These are phyloP conservation scores for Phytophthora europaea DNA, from an alignment of 352 stramenopile genomes.

Conservation along the genomic window DNA sequence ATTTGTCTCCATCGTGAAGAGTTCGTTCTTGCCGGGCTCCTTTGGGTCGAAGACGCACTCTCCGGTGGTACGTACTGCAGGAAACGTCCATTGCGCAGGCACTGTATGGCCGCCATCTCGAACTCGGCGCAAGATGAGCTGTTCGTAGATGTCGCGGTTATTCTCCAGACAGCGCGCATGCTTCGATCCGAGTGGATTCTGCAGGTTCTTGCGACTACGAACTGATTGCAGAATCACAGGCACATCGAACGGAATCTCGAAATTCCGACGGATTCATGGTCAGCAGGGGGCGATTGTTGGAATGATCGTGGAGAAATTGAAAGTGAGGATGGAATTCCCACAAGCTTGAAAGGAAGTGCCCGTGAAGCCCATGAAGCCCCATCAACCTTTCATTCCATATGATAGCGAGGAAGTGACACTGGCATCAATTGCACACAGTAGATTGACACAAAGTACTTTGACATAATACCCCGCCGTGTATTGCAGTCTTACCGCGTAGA, in stretches of 20 bases:
- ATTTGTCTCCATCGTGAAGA: conserved; percentile 26
- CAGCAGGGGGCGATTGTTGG: not conserved
- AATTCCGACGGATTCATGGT: conserved; percentile 22
- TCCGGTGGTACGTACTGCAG: not conserved
- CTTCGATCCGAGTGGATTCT: conserved; percentile 24
- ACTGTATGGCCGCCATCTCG: conserved; percentile 21
- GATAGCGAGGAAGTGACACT: not conserved
- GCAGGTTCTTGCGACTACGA: conserved; percentile 15
- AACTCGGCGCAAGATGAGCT: conserved; percentile 23
- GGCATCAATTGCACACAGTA: not conserved
- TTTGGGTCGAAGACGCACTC: not conserved
- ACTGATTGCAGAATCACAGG: conserved; percentile 23
- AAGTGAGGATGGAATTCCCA: not conserved
- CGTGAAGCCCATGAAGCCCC: too few relatives aligned
- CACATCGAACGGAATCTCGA: conserved; percentile 28
- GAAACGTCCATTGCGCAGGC: not conserved
- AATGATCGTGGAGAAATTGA: not conserved
- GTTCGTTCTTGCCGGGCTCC: conserved; percentile 2
- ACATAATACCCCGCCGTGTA: conserved; percentile 45
- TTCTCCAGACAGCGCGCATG: conserved; percentile 3
- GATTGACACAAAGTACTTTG: conserved; percentile 11
- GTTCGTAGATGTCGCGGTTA: conserved; percentile 21
- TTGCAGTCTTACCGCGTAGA: conserved; percentile 33
- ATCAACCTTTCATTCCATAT: too few relatives aligned
- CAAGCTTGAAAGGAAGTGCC: not conserved